These are phyloP conservation scores for Yarrowia yakushimensis DNA, from an alignment of 805 yeast species.

Conservation along the genomic window DNA sequence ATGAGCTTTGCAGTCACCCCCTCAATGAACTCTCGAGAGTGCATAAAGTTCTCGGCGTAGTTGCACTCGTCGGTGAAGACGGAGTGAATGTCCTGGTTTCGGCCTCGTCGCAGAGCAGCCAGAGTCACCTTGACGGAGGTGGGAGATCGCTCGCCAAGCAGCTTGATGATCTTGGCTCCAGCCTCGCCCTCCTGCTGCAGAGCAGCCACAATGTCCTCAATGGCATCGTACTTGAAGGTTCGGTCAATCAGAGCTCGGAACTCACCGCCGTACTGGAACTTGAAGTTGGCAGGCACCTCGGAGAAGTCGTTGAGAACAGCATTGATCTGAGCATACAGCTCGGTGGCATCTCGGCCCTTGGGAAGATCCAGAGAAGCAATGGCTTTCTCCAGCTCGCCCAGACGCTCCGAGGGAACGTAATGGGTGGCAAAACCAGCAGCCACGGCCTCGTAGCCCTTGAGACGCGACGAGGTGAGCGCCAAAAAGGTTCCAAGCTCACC, in stretches of 20 bases:
- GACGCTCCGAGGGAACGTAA: slow-evolving; percentile 64
- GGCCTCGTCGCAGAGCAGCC: slow-evolving; percentile 62
- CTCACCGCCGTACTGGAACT: slow-evolving; percentile 50
- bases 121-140: slow-evolving; percentile 72
- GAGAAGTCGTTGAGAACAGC: slow-evolving; percentile 75
- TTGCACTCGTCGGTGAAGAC: slow-evolving; percentile 71
- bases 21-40: slow-evolving; percentile 52
- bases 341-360: slow-evolving; percentile 35
- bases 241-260: slow-evolving; percentile 63
- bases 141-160: slow-evolving; percentile 65
- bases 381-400: slow-evolving; percentile 60
- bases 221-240: slow-evolving; percentile 54
- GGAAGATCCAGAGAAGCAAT: slow-evolving; percentile 53
- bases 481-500: slow-evolving; percentile 80
- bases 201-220: slow-evolving; percentile 54
- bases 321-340: slow-evolving; percentile 58
- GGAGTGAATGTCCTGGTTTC: slow-evolving; percentile 53
- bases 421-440: slow-evolving; percentile 87
- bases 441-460: slow-evolving; percentile 77
- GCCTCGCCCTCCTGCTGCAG: slow-evolving; percentile 55
- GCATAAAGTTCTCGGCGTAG: slow-evolving; percentile 74
- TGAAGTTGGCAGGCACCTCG: slow-evolving; percentile 59
- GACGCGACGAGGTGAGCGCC: slow-evolving; percentile 78
- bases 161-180: slow-evolving; percentile 54
- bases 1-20: slow-evolving; percentile 45